Conservation (phyloP, 805 yeast species). For the Naumovozyma dairenensis region DNA sequence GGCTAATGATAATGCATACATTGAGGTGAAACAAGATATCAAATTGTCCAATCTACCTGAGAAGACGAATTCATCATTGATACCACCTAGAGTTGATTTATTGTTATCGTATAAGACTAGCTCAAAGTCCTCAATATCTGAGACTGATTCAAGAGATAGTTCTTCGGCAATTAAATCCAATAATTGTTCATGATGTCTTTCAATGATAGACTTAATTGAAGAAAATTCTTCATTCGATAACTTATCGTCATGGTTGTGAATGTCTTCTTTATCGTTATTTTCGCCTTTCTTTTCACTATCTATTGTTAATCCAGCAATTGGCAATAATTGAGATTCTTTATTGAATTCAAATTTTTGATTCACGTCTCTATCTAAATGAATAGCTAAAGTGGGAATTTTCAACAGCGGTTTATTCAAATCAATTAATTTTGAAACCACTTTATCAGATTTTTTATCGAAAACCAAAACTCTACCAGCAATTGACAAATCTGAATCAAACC, state of each 20-base stretch:
- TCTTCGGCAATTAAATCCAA: constrained; percentile 62
- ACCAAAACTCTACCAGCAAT: constrained; percentile 88
- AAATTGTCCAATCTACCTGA: constrained; percentile 88
- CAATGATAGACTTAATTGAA: constrained; percentile 52
- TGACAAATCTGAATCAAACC: constrained; percentile 92
- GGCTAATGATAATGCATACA: constrained; percentile 56
- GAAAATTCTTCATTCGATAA: constrained; percentile 47
- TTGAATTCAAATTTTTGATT: constrained; percentile 78
- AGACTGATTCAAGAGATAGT: constrained; percentile 37
- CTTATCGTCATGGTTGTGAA: constrained; percentile 41
- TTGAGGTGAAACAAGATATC: constrained; percentile 76
- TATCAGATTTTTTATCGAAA: constrained; percentile 35
- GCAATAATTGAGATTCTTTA: constrained; percentile 76
- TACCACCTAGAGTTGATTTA: constrained; percentile 74
- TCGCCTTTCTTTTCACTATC: constrained; percentile 13
- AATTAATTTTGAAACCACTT: constrained; percentile 54
- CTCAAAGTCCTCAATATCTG: constrained; percentile 80
- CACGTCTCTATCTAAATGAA: constrained; percentile 74
- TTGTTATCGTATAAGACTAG: constrained; percentile 79
- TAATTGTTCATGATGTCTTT: constrained; percentile 70
- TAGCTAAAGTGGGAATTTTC: constrained; percentile 90
- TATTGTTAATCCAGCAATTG: constrained; percentile 64
- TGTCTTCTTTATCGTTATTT: constrained; percentile 14
- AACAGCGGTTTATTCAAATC: constrained; percentile 76
- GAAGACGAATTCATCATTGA: constrained; percentile 82